phyloP scores from a whole-genome alignment of 495 filamentous ascomycete species.

The Penicillium angulare region DNA sequence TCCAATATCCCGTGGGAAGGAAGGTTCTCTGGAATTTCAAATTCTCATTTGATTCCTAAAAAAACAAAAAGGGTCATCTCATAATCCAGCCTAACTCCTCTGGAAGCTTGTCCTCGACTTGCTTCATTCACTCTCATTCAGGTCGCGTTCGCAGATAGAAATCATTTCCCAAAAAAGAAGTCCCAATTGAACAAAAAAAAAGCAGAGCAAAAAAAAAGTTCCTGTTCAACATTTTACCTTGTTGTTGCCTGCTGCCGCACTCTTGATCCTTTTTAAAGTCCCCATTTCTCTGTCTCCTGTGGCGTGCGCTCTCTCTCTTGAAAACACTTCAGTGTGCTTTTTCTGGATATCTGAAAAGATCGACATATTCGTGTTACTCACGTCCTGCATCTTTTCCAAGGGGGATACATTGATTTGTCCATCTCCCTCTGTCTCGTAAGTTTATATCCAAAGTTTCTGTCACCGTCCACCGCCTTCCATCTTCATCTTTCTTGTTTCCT shows the following conservation, averaged over 20 bases:
- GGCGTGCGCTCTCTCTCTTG: conserved; percentile 22
- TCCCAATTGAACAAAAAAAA: conserved; percentile 30
- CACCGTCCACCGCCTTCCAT: conserved; percentile 11
- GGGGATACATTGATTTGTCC: conserved; percentile 99
- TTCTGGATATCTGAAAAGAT: conserved; percentile 20
- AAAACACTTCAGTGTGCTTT: conserved; percentile 51
- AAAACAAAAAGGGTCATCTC: too few relatives aligned
- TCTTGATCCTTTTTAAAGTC: conserved; percentile 12
- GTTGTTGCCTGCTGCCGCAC: conserved; percentile 19
- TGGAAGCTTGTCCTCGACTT: conserved; percentile 26
- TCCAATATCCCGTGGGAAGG: conserved; percentile 13
- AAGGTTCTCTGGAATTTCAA: too few relatives aligned
- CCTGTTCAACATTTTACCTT: conserved; percentile 13
- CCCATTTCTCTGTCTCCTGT: conserved; percentile 4
- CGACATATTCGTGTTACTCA: conserved; percentile 10
- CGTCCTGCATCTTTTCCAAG: conserved; percentile 25
- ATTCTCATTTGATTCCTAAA: too few relatives aligned
- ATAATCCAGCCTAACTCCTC: too few relatives aligned
- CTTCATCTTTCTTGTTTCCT: neutral
- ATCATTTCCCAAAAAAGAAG: conserved; percentile 6
- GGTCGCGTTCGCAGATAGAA: conserved; percentile 36
- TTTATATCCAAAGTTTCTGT: conserved; percentile 10
- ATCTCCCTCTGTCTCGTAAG: conserved; percentile 86
- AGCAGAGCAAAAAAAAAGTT: conserved; percentile 19
- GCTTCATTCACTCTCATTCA: conserved; percentile 27